Percentiles rank a stretch among this genome's conserved stretches.
Conservation (phyloP, 768 basidiomycete genomes). For the Mycena belliarum region DNA sequence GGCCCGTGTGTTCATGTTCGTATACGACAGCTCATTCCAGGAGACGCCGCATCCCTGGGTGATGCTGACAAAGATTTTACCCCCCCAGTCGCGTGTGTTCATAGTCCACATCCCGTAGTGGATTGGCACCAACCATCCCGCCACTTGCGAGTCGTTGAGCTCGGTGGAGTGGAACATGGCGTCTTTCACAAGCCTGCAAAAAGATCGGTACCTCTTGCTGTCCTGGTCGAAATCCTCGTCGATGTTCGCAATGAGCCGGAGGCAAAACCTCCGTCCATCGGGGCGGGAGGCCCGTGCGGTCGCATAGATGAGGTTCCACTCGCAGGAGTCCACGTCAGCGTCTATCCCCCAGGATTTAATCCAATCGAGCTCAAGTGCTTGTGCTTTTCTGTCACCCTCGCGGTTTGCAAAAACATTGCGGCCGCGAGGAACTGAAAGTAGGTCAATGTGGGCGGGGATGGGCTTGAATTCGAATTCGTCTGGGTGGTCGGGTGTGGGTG, state of each 20-base stretch:
- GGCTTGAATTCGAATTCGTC: too few relatives aligned
- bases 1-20: neutral
- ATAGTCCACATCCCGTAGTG: slow-evolving; percentile 15
- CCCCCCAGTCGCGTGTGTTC: slow-evolving; percentile 11
- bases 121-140: neutral
- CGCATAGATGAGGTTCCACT: too few relatives aligned
- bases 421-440: neutral
- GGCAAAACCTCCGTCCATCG: neutral
- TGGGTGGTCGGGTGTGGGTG: neutral
- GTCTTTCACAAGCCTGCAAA: neutral
- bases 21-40: neutral
- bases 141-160: neutral
- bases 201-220: neutral
- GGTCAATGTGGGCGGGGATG: neutral
- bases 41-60: slow-evolving; percentile 3
- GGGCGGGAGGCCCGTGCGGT: too few relatives aligned
- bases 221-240: too few relatives aligned
- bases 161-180: slow-evolving; percentile 2
- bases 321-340: too few relatives aligned
- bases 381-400: neutral
- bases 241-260: slow-evolving; percentile 3
- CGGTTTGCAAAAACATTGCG: neutral
- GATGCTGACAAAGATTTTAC: slow-evolving; percentile 3
- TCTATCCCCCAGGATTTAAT: too few relatives aligned
- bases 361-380: neutral